phyloP scores from a whole-genome alignment of 108 stramenopile species.

The Cyclotella cryptica region DNA sequence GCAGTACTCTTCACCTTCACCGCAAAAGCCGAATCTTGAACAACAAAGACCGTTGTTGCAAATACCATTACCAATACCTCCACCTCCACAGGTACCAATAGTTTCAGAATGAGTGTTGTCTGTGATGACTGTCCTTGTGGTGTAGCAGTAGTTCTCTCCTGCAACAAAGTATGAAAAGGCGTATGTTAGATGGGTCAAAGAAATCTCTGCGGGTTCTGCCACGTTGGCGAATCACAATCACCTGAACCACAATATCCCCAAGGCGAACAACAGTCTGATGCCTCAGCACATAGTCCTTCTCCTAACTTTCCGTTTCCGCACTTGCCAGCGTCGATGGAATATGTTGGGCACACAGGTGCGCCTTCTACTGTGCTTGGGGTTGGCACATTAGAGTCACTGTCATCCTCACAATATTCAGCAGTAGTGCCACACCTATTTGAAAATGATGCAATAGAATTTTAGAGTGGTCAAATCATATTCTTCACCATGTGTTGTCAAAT shows the following conservation, averaged over 20 bases:
- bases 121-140: conserved; percentile 8
- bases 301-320: conserved; percentile 38
- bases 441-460: not conserved
- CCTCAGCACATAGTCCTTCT: conserved; percentile 33
- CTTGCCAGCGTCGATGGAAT: conserved; percentile 32
- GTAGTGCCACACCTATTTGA: conserved; percentile 17
- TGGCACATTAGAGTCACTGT: conserved; percentile 22
- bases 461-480: too few relatives aligned
- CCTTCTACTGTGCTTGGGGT: conserved; percentile 30
- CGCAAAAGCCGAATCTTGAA: conserved; percentile 39
- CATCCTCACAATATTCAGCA: conserved; percentile 32
- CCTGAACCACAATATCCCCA: conserved; percentile 45
- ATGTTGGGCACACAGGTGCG: conserved; percentile 28
- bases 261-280: conserved; percentile 21
- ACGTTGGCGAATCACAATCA: not conserved
- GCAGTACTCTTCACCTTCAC: conserved; percentile 39
- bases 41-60: conserved; percentile 35
- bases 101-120: conserved; percentile 14
- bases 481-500: too few relatives aligned
- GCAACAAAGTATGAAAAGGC: not conserved
- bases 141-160: conserved; percentile 45
- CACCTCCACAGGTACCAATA: conserved; percentile 29
- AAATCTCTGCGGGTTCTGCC: not conserved
- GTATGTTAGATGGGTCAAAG: conserved; percentile 2
- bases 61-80: conserved; percentile 39